Base-by-base conservation (phyloP, 352 stramenopile genomes). In the Phytophthora meadii region DNA sequence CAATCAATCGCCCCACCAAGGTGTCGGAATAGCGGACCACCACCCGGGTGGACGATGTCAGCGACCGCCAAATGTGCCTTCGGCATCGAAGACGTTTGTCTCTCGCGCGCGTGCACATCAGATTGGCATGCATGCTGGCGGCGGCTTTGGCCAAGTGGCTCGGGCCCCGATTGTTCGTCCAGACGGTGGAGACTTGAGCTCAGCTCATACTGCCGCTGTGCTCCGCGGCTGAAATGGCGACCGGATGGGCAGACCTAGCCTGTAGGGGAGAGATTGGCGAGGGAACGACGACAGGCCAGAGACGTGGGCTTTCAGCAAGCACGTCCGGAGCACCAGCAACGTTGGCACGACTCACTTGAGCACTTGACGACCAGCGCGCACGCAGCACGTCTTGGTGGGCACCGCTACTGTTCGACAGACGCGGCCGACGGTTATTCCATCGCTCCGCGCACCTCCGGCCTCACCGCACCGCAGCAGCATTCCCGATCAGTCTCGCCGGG, bases 91-190 rank as follows among this genome's bases (percentile, higher is more conserved):
- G 40, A 54, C 36, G 28, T 44, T 45, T 51, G 50, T 71, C 62
- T 71, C 46, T 75, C 25, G 41, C 39, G 27, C 51, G 51, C 41
- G 48, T 54, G 66, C 67, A 56, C 52, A 75, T 75, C 67, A 75
- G 67, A 75, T 75, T 68, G 62, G 61, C 55, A 65, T 65, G n/a
- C 36, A 56, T 48, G 61, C 34, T 49, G 15, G 19, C 19, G 19
- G 36, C 19, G 32, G 40, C 27, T 47, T 42, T 64, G 46, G 37
- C 36, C 44, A 53, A 36, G 48, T 66, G 39, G 28, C 14, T 3
- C n/a, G 32, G 28, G 36, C 22, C 27, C 19, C 44, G 50, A 52
- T 57, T 68, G 37, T 58, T 42, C 56, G 28, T 45, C 46, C 48
- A 66, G 58, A 44, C 41, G 42, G 45, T 19, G 14, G 39, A 11